A percentile compares a stretch with the other conserved stretches of the same genome.
phyloP scores from a whole-genome alignment of 768 basidiomycete genomes.

The Coprinellus micaceus region DNA sequence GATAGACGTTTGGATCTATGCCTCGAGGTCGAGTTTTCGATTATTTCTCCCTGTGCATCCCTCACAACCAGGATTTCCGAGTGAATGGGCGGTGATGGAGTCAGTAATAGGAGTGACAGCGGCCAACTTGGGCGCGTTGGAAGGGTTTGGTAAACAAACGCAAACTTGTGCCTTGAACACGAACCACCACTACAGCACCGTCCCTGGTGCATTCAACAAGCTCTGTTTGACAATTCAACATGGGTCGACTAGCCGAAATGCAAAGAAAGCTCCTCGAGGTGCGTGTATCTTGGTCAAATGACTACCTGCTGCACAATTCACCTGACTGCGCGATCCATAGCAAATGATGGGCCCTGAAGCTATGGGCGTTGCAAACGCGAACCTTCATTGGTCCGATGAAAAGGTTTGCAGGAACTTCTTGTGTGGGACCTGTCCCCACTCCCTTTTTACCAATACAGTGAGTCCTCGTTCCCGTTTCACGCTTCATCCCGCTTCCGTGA shows the following conservation, averaged over 20 bases:
- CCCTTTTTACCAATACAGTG: conserved; percentile 96
- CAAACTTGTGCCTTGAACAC: conserved; percentile 13
- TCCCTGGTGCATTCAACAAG: background rate
- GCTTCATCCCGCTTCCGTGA: conserved; percentile 5
- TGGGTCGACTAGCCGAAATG: conserved; percentile 97
- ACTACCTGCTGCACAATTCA: no score
- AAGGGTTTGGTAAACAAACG: conserved; percentile 16
- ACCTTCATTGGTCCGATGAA: conserved; percentile 90
- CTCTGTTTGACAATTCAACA: conserved; percentile 31
- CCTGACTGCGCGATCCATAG: conserved; percentile 34
- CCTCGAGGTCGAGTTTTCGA: no score
- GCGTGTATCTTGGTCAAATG: no score
- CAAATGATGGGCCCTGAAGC: conserved; percentile 99
- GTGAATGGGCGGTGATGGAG: background rate
- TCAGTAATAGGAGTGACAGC: no score
- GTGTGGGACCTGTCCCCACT: conserved; percentile 97
- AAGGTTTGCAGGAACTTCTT: conserved; percentile 98
- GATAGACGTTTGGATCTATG: no score
- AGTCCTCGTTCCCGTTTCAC: conserved; percentile 29
- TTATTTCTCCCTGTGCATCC: no score
- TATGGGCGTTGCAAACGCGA: conserved; percentile 92
- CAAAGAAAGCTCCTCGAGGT: conserved; percentile 84
- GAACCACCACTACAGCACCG: conserved; percentile 6
- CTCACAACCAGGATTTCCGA: no score
- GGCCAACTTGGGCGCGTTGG: no score